Evolutionary conservation across 1,284 basidiomycete genomes (phyloP), one percentile per base, ranked within the genome.

Genomic region (Cryptococcus sp.): DNA sequence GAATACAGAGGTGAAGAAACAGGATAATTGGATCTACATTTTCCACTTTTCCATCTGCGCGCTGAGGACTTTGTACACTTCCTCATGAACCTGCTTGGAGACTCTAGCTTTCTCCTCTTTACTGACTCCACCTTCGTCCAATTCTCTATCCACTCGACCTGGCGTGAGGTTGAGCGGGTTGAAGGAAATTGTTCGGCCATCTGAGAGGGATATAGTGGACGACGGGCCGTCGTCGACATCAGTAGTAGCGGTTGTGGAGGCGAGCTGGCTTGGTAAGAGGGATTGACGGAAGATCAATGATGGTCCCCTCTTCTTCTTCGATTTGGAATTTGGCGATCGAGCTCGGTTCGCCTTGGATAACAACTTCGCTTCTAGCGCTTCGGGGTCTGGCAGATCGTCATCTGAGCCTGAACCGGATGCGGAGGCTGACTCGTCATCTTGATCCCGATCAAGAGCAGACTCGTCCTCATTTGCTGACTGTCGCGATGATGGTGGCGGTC

Each of bases 381-480:
- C 73, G 3, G 72, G 63, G 54, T 79, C 73, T 1, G 77, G 77
- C 13, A 79, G 65, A 48, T 74, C 72, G 19, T 67, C 23, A 20
- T 55, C 60, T 15, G 26, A 29, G 26, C 26, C 26, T 10, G 50
- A 51, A 45, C 56, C 63, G 20, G 26, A 29, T 29, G 54, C 63
- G n/a, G 50, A 39, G 29, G 61, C 62, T 45, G 58, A 56, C n/a
- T 61, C 58, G 17, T 48, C 56, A 17, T 62, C 26, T 29, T 29
- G 26, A 29, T 29, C 26, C 26, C 26, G 26, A 4, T 29, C 26
- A 10, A 5, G 26, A 29, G 26, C 26, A 5, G 26, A 29, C 26
- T 10, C 26, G 26, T 29, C 26, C 26, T 29, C 26, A 29, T 29
- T 10, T 29, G 26, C 26, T 29, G 26, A 29, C 4, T 10, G 26